Base-by-base conservation (phyloP, 495 filamentous ascomycete genomes). In the Penicillium salamii region DNA sequence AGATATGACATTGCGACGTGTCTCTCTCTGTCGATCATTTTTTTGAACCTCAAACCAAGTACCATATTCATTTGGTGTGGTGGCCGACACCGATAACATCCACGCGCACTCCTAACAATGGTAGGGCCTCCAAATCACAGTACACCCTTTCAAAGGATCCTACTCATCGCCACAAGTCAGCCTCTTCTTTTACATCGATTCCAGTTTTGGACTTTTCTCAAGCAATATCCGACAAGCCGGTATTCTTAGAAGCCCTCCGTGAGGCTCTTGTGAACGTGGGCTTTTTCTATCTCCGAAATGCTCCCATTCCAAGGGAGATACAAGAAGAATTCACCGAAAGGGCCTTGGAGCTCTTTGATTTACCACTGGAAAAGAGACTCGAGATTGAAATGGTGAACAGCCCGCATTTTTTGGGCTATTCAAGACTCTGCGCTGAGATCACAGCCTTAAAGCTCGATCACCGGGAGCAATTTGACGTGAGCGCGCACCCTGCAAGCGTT, bases 331-430 rank as follows among this genome's bases (percentile, higher is more conserved):
- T 96, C 13, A 83, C 87, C 37, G 48, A 74, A 14, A 81, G 91
- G 52, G 84, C 82, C 11, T 78, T 80, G 46, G 77, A 69, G 5
- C 90, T 98, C 57, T 98, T 97, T 62, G 80, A 91, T 47, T 77
- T 96, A 41, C 86, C 90, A 9, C 60, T 76, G 41, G 84, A 91
- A 52, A 90, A 96, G 70, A 92, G 91, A 71, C 67, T 90, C 17
- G 81, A 82, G 53, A 89, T 95, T 50, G 89, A 95, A 67, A 95
- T 96, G 90, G 89, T 92, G 55, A 91, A 93, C 55, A 82, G 79
- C 20, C 80, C 81, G 65, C 77, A 77, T 46, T 80, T 79, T 44
- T 65, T 79, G n/a, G 77, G 77, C 14, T 79, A 80, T 50, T 76
- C 70, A 8, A 67, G 64, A 39, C 67, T 80, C 5, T 75, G 75